Percentiles rank a stretch among this genome's conserved stretches.
Evolutionary conservation across 441 rosid species (phyloP).

Genomic region (Gossypium gossypioides): DNA sequence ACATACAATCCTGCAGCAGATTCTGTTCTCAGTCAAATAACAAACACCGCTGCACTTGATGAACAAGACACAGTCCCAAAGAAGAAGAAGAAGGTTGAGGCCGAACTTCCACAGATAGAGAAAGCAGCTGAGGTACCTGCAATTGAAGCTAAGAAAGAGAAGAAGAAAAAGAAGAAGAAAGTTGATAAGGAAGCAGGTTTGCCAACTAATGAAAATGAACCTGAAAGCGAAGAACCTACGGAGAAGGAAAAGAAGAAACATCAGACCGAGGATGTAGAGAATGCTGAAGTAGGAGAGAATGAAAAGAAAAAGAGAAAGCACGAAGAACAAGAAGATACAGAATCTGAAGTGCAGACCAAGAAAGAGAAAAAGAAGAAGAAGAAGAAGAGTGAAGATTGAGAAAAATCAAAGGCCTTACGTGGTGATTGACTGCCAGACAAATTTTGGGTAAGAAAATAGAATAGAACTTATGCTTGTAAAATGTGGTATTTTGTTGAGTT

Average conservation of each 20-base stretch:
- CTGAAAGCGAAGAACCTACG: constrained; percentile 20
- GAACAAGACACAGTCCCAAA: constrained; percentile 24
- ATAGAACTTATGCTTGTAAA: constrained; percentile 10
- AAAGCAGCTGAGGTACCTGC: constrained; percentile 18
- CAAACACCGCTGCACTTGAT: constrained; percentile 11
- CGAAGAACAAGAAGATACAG: constrained; percentile 34
- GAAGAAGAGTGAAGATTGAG: constrained; percentile 32
- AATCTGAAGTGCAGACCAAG: constrained; percentile 32
- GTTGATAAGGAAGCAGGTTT: constrained; percentile 20
- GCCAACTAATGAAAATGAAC: constrained; percentile 21
- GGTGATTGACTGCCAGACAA: constrained; percentile 4
- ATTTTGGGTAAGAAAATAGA: constrained; percentile 19
- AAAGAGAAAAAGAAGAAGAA: constrained; percentile 53
- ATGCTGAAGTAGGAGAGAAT: constrained; percentile 21
- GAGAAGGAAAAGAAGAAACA: constrained; percentile 29
- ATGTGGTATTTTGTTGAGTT: constrained; percentile 1
- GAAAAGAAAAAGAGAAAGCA: constrained; percentile 59
- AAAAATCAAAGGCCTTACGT: neutral
- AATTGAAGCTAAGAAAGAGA: constrained; percentile 27
- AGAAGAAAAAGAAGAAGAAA: constrained; percentile 38
- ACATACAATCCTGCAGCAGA: constrained; percentile 70
- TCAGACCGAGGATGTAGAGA: constrained; percentile 18
- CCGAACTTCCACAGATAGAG: neutral
- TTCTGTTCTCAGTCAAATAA: constrained; percentile 41
- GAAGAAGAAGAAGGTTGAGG: constrained; percentile 24